Evolutionary conservation across 257 asterid genomes (phyloP).

Genomic region (Plantago major): DNA sequence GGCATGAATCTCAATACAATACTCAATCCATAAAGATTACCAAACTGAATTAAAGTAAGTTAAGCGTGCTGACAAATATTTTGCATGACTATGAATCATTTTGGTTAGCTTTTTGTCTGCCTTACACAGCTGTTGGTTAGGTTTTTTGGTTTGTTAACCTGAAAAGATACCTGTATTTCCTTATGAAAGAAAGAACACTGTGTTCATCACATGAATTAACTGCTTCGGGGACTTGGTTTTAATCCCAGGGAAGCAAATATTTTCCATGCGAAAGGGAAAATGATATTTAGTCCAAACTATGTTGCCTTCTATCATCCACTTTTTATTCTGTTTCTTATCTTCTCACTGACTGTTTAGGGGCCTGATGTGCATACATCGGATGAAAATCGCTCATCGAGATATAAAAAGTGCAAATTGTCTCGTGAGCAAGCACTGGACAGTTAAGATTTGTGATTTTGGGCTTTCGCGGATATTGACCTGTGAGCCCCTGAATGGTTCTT

Average conservation of each 20-base stretch:
- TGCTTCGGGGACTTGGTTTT: too few species aligned
- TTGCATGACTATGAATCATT: too few species aligned
- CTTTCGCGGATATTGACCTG: slow-evolving; percentile 61
- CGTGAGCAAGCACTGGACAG: slow-evolving; percentile 79
- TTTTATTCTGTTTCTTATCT: slow-evolving; percentile 8
- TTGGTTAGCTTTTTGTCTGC: too few species aligned
- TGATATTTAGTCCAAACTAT: too few species aligned
- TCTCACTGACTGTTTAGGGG: slow-evolving; percentile 46
- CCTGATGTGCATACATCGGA: slow-evolving; percentile 73
- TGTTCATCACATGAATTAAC: neutral
- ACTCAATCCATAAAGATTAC: too few species aligned
- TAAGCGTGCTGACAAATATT: too few species aligned
- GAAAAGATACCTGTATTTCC: neutral
- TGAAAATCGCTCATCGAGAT: slow-evolving; percentile 87
- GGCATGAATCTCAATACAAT: too few species aligned
- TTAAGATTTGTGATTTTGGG: slow-evolving; percentile 91
- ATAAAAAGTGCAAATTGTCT: slow-evolving; percentile 94
- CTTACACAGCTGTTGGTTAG: too few species aligned
- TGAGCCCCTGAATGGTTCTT: slow-evolving; percentile 50
- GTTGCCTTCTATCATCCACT: neutral
- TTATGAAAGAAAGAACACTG: neutral
- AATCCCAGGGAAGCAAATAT: too few species aligned
- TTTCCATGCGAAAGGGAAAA: too few species aligned
- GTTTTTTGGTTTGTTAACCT: too few species aligned
- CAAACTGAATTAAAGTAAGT: too few species aligned